These are phyloP conservation scores for Leccinum uliginosum DNA, from an alignment of 768 basidiomycete genomes.

Conservation along the genomic window DNA sequence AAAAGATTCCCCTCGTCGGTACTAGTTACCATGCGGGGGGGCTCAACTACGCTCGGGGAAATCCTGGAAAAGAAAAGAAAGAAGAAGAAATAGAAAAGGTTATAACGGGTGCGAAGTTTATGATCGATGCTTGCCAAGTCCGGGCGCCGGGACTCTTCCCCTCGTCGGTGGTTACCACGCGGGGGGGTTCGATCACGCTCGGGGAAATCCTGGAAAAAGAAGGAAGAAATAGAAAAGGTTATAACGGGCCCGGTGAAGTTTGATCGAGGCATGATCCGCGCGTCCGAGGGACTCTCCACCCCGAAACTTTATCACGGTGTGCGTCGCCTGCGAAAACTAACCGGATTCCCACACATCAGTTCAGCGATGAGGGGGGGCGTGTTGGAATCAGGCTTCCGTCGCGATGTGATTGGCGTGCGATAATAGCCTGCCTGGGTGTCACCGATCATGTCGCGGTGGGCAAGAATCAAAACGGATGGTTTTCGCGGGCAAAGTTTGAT, in stretches of 20 bases:
- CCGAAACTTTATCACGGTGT: too few relatives aligned
- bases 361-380: too few relatives aligned
- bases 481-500: slow-evolving; percentile 23
- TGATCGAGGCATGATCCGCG: too few relatives aligned
- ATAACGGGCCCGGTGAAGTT: too few relatives aligned
- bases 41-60: slow-evolving; percentile 29
- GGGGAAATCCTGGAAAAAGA: too few relatives aligned
- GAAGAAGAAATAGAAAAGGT: too few relatives aligned
- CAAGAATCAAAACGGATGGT: slow-evolving; percentile 30
- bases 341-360: too few relatives aligned
- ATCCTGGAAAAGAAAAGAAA: slow-evolving; percentile 14
- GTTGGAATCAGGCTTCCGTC: slow-evolving; percentile 10
- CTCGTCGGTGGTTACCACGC: too few relatives aligned
- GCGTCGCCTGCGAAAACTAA: too few relatives aligned
- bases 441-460: slow-evolving; percentile 22
- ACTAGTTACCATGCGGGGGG: slow-evolving; percentile 24
- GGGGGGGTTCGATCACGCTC: too few relatives aligned
- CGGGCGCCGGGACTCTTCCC: neutral
- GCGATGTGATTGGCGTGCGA: slow-evolving; percentile 7
- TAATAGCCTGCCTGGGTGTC: slow-evolving; percentile 28
- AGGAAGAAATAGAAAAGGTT: too few relatives aligned
- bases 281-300: too few relatives aligned
- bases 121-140: neutral
- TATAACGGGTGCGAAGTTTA: neutral
- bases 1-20: slow-evolving; percentile 20